These are phyloP conservation scores for Euclidium syriacum DNA, from an alignment of 345 rosid species.

Conservation along the genomic window DNA sequence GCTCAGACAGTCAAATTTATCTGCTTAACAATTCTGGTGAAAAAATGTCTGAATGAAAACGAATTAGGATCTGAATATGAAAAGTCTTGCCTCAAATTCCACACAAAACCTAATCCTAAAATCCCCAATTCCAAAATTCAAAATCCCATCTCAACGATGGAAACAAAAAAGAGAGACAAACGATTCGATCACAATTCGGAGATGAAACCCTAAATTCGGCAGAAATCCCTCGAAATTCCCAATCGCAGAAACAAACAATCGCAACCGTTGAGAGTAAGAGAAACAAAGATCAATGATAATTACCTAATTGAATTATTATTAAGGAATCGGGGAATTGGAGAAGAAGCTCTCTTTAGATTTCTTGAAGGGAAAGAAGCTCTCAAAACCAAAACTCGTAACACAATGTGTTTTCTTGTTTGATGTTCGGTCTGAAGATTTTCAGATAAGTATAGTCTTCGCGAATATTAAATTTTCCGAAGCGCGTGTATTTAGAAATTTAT, in stretches of 20 bases:
- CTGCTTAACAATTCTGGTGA: background rate
- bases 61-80: background rate
- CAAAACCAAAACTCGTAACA: conserved; percentile 4
- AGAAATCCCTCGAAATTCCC: background rate
- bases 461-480: background rate
- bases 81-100: background rate
- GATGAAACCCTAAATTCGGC: conserved; percentile 15
- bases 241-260: conserved; percentile 2
- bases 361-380: conserved; percentile 10
- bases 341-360: conserved; percentile 16
- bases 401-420: conserved; percentile 26
- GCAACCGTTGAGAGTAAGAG: background rate
- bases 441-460: no score
- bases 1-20: background rate
- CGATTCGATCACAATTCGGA: conserved; percentile 2
- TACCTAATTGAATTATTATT: background rate
- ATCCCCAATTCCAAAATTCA: conserved; percentile 9
- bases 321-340: background rate
- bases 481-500: conserved; percentile 16
- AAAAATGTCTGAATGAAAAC: background rate
- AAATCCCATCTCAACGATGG: background rate
- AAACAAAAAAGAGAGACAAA: background rate
- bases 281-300: background rate
- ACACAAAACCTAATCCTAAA: background rate
- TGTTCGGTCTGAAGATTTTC: conserved; percentile 22